Evolutionary conservation across 176 grass and related monocot genomes (phyloP).

Genomic region (Olyra latifolia): DNA sequence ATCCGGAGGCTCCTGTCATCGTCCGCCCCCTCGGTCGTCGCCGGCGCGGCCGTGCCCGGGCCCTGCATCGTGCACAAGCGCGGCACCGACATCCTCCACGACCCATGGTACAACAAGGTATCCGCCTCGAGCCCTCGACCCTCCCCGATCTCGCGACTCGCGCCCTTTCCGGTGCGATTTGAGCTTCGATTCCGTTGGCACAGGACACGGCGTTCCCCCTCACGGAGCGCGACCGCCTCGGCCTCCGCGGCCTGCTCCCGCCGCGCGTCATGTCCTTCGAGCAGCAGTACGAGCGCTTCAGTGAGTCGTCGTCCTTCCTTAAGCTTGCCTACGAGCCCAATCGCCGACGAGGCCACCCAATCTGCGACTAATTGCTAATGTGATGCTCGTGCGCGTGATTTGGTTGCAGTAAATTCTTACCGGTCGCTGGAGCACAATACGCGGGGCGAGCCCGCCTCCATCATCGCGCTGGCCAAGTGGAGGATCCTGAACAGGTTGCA

Average conservation of each 20-base stretch:
- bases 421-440: slow-evolving; percentile 92
- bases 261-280: slow-evolving; percentile 96
- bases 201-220: slow-evolving; percentile 96
- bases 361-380: slow-evolving; percentile 17
- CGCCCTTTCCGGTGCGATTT: background rate
- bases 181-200: background rate
- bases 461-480: slow-evolving; percentile 89
- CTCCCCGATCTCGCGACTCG: background rate
- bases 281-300: slow-evolving; percentile 95
- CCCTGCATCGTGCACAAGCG: slow-evolving; percentile 95
- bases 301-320: slow-evolving; percentile 51
- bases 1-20: slow-evolving; percentile 52
- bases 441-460: slow-evolving; percentile 50
- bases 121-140: no score
- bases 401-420: slow-evolving; percentile 74
- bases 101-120: slow-evolving; percentile 96
- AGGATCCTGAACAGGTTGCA: slow-evolving; percentile 97
- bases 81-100: slow-evolving; percentile 92
- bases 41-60: slow-evolving; percentile 47
- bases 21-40: slow-evolving; percentile 39
- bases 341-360: background rate
- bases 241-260: slow-evolving; percentile 89
- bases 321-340: background rate
- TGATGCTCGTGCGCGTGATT: background rate
- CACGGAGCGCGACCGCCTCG: slow-evolving; percentile 94